A percentile compares a stretch with the other conserved stretches of the same genome.
phyloP scores from a whole-genome alignment of 2,329 filamentous ascomycete species.

The Botrytis sinoallii region DNA sequence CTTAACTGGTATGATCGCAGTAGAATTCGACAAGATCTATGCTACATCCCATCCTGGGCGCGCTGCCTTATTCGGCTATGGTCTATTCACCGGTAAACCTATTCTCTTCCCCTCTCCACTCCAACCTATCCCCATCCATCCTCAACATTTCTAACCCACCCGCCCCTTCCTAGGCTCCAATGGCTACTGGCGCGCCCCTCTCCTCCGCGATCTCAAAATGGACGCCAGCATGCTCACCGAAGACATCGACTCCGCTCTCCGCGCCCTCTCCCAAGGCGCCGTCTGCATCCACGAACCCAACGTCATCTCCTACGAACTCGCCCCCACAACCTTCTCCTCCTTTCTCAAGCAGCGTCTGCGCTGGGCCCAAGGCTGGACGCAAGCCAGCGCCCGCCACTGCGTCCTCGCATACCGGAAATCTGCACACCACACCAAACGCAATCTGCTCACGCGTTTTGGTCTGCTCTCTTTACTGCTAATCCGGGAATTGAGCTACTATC shows the following conservation, averaged over 20 bases:
- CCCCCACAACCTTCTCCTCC: constrained; percentile 43
- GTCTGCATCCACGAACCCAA: constrained; percentile 48
- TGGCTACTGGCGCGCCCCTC: constrained; percentile 46
- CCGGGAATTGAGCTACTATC: constrained; percentile 47
- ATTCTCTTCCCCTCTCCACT: too few relatives aligned
- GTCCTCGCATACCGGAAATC: constrained; percentile 44
- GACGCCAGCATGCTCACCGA: constrained; percentile 50
- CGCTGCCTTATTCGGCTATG: constrained; percentile 47
- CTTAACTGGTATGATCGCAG: constrained; percentile 46
- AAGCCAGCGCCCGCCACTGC: constrained; percentile 45
- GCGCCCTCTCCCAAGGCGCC: constrained; percentile 40
- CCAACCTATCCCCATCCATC: neutral
- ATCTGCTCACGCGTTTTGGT: constrained; percentile 42
- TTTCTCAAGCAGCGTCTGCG: constrained; percentile 51
- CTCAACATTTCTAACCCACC: neutral
- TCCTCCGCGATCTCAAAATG: constrained; percentile 48
- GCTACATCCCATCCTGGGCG: constrained; percentile 49
- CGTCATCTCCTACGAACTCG: constrained; percentile 48
- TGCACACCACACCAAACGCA: constrained; percentile 37
- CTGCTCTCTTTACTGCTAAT: constrained; percentile 46
- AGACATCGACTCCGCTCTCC: constrained; percentile 49
- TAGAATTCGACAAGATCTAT: constrained; percentile 52
- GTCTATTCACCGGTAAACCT: constrained; percentile 43
- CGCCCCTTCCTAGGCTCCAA: constrained; percentile 39
- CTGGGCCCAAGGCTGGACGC: constrained; percentile 50